These are phyloP conservation scores for Malassezia vespertilionis DNA, from an alignment of 1,284 basidiomycete species.

Conservation along the genomic window DNA sequence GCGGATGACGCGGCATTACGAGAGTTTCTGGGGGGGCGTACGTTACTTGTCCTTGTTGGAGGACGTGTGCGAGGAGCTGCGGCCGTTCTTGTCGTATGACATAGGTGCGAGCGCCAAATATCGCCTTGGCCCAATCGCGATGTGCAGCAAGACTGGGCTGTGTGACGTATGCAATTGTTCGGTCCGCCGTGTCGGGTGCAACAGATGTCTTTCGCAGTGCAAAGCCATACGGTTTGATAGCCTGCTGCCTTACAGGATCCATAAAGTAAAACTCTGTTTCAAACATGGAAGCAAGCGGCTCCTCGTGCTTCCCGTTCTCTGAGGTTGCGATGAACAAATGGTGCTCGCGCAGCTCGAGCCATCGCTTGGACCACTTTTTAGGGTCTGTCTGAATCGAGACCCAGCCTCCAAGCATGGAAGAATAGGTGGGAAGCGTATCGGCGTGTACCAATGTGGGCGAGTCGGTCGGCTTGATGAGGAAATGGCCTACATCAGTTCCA, in stretches of 20 bases:
- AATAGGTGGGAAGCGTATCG: conserved; percentile 27
- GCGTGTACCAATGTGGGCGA: conserved; percentile 30
- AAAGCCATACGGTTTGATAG: conserved; percentile 38
- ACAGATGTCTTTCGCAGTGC: conserved; percentile 32
- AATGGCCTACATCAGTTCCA: conserved; percentile 26
- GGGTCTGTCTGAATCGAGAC: conserved; percentile 37
- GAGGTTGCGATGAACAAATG: conserved; percentile 38
- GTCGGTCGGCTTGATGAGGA: conserved; percentile 38
- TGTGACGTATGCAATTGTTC: conserved; percentile 35
- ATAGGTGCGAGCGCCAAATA: conserved; percentile 39
- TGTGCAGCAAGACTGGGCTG: conserved; percentile 38
- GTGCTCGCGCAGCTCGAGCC: conserved; percentile 45
- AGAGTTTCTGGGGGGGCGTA: too few species aligned
- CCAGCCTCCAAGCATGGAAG: conserved; percentile 35
- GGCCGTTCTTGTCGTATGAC: conserved; percentile 39
- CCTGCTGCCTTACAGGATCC: conserved; percentile 23
- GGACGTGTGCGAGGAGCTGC: conserved; percentile 35
- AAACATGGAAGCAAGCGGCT: conserved; percentile 32
- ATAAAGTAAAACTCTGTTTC: conserved; percentile 40
- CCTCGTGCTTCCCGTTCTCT: conserved; percentile 40
- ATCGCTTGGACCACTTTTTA: conserved; percentile 40
- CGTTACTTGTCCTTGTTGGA: too few species aligned
- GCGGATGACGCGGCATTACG: too few species aligned
- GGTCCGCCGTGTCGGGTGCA: conserved; percentile 9
- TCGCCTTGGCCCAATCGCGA: conserved; percentile 40